Conservation (phyloP, 768 basidiomycete genomes). For the Rhizopogon vesiculosus region DNA sequence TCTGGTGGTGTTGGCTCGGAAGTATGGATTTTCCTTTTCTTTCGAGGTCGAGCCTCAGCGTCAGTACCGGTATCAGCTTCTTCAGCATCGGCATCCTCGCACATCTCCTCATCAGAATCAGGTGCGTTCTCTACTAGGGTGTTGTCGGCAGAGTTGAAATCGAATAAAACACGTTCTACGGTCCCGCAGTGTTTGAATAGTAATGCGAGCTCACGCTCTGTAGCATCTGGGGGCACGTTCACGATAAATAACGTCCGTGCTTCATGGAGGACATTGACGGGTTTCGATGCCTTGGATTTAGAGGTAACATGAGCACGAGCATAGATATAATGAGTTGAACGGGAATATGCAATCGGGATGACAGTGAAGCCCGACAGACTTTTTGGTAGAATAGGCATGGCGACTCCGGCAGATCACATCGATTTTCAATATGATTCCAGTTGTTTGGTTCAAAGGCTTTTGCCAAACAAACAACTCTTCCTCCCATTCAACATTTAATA, state of each 20-base stretch:
- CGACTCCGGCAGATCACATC: background rate
- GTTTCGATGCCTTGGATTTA: slow-evolving; percentile 29
- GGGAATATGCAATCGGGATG: slow-evolving; percentile 36
- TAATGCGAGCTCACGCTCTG: slow-evolving; percentile 69
- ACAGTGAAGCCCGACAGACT: slow-evolving; percentile 29
- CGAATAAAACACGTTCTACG: slow-evolving; percentile 70
- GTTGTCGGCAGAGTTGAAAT: slow-evolving; percentile 33
- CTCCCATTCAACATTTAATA: too few species aligned
- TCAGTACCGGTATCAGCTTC: background rate
- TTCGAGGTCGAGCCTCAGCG: slow-evolving; percentile 18
- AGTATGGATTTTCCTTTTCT: slow-evolving; percentile 24
- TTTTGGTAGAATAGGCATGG: slow-evolving; percentile 10
- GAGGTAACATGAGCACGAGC: slow-evolving; percentile 59
- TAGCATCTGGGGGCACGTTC: slow-evolving; percentile 86
- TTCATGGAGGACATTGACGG: slow-evolving; percentile 29
- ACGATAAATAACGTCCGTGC: slow-evolving; percentile 83
- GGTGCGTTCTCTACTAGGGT: slow-evolving; percentile 2
- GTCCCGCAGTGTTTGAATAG: slow-evolving; percentile 79
- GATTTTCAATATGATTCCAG: background rate
- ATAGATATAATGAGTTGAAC: slow-evolving; percentile 68
- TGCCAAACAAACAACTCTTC: slow-evolving; percentile 10
- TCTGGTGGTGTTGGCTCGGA: slow-evolving; percentile 35
- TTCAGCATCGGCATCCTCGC: slow-evolving; percentile 3
- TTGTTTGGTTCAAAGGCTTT: slow-evolving; percentile 7
- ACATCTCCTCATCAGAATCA: slow-evolving; percentile 20